A percentile compares a stretch with the other conserved stretches of the same genome.
Conservation (phyloP, 2,329 filamentous ascomycete species). For the Eurotiales sp. region DNA sequence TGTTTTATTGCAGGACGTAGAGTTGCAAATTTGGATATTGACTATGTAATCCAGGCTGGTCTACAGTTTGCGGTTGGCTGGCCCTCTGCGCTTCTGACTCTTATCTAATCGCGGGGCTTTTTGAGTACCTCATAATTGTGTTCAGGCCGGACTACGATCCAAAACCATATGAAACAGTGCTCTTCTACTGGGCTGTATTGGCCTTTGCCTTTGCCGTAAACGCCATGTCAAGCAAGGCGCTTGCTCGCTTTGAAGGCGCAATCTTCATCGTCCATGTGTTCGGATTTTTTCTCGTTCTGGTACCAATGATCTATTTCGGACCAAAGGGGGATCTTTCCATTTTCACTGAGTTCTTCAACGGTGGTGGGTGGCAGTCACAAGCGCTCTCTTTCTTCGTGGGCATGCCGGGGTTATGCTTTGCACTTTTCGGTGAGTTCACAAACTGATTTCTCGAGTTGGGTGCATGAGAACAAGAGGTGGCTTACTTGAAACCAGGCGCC, state of each 20-base stretch:
- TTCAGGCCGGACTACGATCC: neutral
- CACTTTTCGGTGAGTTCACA: neutral
- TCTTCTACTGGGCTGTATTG: neutral
- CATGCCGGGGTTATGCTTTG: neutral
- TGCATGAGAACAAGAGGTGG: neutral
- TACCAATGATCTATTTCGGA: constrained; percentile 1
- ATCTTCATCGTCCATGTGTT: constrained; percentile 2
- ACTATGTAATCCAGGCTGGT: neutral
- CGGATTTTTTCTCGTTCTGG: neutral
- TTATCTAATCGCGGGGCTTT: neutral
- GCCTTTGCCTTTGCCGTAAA: neutral
- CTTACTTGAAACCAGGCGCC: neutral
- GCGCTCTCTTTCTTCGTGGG: constrained; percentile 3
- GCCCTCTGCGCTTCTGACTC: neutral
- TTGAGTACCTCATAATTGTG: neutral
- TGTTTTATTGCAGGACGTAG: no score
- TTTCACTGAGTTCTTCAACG: neutral
- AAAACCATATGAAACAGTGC: neutral
- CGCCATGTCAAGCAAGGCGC: neutral
- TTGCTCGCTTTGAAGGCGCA: neutral
- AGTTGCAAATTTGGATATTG: no score
- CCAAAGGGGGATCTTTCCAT: neutral
- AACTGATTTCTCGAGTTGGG: no score
- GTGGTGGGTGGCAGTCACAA: neutral
- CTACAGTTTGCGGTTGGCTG: neutral